Percentiles rank a stretch among this genome's conserved stretches.
These are phyloP conservation scores for Triticum aestivum DNA, from an alignment of 176 grass and related monocot genomes.

Conservation along the genomic window DNA sequence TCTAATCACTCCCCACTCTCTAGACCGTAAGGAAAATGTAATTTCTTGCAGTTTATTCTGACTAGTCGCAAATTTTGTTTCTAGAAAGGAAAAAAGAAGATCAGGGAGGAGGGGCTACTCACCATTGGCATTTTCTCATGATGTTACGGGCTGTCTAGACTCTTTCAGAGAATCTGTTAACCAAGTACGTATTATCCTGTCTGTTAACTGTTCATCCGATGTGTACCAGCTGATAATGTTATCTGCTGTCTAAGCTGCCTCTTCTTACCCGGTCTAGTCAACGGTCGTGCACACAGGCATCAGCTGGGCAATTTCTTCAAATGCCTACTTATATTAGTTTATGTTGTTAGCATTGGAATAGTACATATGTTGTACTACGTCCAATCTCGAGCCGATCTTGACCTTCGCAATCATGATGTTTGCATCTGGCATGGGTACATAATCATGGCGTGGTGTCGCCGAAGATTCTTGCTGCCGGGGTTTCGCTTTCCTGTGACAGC, in stretches of 20 bases:
- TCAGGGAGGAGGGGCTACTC: background rate
- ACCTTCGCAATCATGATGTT: background rate
- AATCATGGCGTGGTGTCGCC: conserved; percentile 20
- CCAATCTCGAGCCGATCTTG: background rate
- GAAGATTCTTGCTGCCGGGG: background rate
- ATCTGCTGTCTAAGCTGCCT: conserved; percentile 10
- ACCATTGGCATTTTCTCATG: background rate
- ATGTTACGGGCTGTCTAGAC: conserved; percentile 1
- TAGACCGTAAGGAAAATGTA: conserved; percentile 19
- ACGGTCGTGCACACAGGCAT: background rate
- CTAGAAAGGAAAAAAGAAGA: background rate
- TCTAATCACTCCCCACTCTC: background rate
- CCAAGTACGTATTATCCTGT: background rate
- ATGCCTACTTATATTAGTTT: background rate
- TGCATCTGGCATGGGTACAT: background rate
- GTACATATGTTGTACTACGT: background rate
- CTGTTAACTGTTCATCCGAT: background rate
- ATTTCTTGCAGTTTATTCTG: background rate
- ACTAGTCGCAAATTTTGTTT: background rate
- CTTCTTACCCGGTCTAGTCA: conserved; percentile 34
- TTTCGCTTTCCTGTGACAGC: background rate
- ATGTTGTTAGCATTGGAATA: background rate
- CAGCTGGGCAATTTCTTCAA: background rate
- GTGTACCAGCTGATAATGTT: background rate
- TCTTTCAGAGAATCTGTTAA: background rate